Evolutionary conservation across 2,329 filamentous ascomycete species (phyloP).

Genomic region (Bisporella sp.): DNA sequence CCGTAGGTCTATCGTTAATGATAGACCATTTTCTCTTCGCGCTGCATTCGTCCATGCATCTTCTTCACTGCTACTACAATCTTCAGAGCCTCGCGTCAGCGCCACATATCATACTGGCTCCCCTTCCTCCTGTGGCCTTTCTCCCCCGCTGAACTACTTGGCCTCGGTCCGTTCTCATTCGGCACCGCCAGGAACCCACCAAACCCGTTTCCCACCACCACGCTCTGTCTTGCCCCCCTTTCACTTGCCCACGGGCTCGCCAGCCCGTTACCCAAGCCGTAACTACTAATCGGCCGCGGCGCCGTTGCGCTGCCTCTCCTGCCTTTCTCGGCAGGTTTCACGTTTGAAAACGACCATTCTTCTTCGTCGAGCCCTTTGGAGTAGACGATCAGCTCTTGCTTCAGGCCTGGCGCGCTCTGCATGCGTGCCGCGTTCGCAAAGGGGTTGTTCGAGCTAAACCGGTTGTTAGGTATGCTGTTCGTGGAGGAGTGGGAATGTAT

Average conservation of each 20-base stretch:
- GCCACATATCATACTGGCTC: slow-evolving; percentile 25
- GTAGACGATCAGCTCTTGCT: slow-evolving; percentile 54
- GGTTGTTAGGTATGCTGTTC: slow-evolving; percentile 9
- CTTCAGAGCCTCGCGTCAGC: slow-evolving; percentile 4
- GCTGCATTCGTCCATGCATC: too few species aligned
- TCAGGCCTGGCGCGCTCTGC: slow-evolving; percentile 31
- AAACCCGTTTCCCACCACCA: slow-evolving; percentile 61
- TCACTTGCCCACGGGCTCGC: slow-evolving; percentile 31
- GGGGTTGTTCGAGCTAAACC: slow-evolving; percentile 28
- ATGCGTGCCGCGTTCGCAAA: slow-evolving; percentile 12
- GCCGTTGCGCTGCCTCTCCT: slow-evolving; percentile 28
- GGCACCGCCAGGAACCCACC: slow-evolving; percentile 62
- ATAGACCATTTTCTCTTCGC: too few species aligned
- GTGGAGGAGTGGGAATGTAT: neutral
- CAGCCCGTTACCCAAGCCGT: slow-evolving; percentile 37
- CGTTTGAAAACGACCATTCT: slow-evolving; percentile 60
- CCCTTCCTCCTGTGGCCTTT: slow-evolving; percentile 10
- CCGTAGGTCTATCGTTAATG: too few species aligned
- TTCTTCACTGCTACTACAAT: too few species aligned
- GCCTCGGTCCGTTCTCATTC: slow-evolving; percentile 31
- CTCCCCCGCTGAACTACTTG: slow-evolving; percentile 23
- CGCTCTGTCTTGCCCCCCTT: slow-evolving; percentile 49
- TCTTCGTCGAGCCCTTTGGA: slow-evolving; percentile 60
- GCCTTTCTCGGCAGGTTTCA: slow-evolving; percentile 37
- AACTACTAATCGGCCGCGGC: slow-evolving; percentile 37